Conservation (phyloP, 306 rosid genomes). For the Fragaria vesca region DNA sequence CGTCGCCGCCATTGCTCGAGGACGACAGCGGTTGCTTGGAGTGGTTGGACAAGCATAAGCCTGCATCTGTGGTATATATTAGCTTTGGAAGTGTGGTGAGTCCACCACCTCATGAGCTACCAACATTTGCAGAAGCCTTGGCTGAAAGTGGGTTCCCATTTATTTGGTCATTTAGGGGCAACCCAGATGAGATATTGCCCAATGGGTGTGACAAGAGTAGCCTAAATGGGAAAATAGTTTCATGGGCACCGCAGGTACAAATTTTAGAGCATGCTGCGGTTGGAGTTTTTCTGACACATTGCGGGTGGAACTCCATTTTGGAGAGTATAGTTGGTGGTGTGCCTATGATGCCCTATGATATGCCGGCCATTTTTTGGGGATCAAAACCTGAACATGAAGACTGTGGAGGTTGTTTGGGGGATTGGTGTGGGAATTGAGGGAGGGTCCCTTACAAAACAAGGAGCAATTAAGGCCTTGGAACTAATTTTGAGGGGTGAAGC, state of each 20-base stretch:
- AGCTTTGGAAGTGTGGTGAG: constrained; percentile 53
- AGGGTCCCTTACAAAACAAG: constrained; percentile 36
- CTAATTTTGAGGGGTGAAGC: constrained; percentile 23
- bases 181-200: constrained; percentile 38
- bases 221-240: constrained; percentile 43
- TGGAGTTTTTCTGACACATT: constrained; percentile 54
- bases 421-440: constrained; percentile 48
- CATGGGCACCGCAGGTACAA: constrained; percentile 61
- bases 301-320: constrained; percentile 69
- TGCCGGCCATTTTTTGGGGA: constrained; percentile 62
- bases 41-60: constrained; percentile 48
- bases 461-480: constrained; percentile 27
- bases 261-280: constrained; percentile 41
- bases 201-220: constrained; percentile 30
- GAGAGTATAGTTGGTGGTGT: constrained; percentile 64
- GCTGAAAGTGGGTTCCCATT: constrained; percentile 43
- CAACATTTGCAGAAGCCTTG: constrained; percentile 47
- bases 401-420: constrained; percentile 43
- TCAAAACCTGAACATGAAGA: constrained; percentile 43
- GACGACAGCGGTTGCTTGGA: constrained; percentile 44
- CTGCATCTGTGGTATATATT: constrained; percentile 50
- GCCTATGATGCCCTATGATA: constrained; percentile 66
- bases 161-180: constrained; percentile 60
- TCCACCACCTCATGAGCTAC: constrained; percentile 57
- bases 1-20: constrained; percentile 14